Base-by-base conservation (phyloP, 2,329 filamentous ascomycete genomes). In the Talaromyces atroroseus region DNA sequence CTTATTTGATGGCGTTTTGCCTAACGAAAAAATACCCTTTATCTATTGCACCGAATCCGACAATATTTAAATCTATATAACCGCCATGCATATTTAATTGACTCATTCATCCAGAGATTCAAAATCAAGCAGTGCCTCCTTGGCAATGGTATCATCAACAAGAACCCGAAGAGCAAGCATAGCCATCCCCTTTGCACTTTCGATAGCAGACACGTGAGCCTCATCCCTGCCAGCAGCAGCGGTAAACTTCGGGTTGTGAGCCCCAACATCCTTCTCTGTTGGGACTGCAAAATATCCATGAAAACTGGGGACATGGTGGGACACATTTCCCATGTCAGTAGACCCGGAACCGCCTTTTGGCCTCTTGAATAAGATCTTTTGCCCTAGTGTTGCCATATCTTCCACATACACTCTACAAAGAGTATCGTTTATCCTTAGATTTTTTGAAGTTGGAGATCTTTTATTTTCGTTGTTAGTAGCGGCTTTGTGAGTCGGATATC, bases 271-370 rank as follows among this genome's bases (percentile, higher is more conserved):
- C 29, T 69, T 67, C 2, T 67, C 61, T 5, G 71, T 66, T 1
- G 73, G 68, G 38, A 79, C 74, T 3, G 64, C 65, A 57, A 79
- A 78, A 1, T 67, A 70, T 8, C 72, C 74, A 61, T 78, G 76
- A 56, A 79, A 76, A 42, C 67, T 67, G 6, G 76, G 76, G 7
- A 76, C 64, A 1, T 65, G 60, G 42, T 77, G 71, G 0, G 70
- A 70, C 2, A 78, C 73, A 51, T 78, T 78, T 34, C 52, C 52
- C 29, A 55, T 49, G 16, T 55, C 52, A 12, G 52, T 55, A 16
- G 45, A 57, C 80, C 75, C n/a, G 71, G 71, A 55, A 80, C 81
- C n/a, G 24, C 52, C 24, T 46, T 1, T 65, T 58, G 26, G 66
- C 63, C 45, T 23, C 21, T 51, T 36, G 14, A 38, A 62, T 61